Percentiles rank a stretch among this genome's conserved stretches.
These are phyloP conservation scores for Fusarium udum DNA, from an alignment of 2,329 filamentous ascomycete species.

Conservation along the genomic window DNA sequence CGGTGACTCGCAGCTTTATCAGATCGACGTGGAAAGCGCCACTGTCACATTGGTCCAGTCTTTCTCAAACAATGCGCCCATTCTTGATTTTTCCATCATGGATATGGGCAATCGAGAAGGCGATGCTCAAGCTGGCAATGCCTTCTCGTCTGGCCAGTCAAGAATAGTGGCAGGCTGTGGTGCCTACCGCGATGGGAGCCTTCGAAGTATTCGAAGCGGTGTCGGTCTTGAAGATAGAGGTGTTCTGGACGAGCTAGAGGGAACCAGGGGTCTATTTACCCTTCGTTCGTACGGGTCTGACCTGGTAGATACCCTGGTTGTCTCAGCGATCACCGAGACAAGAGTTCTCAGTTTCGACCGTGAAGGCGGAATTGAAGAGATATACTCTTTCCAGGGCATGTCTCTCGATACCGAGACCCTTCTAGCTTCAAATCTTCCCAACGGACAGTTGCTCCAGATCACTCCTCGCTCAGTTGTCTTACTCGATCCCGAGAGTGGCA, in stretches of 20 bases:
- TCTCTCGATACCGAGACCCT: slow-evolving; percentile 76
- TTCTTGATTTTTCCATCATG: slow-evolving; percentile 95
- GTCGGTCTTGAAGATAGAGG: slow-evolving; percentile 91
- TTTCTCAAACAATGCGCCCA: slow-evolving; percentile 80
- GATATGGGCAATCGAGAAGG: slow-evolving; percentile 89
- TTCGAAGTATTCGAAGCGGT: slow-evolving; percentile 91
- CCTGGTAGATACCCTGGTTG: slow-evolving; percentile 75
- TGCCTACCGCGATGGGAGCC: slow-evolving; percentile 85
- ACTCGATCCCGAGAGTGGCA: slow-evolving; percentile 66
- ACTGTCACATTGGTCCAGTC: slow-evolving; percentile 76
- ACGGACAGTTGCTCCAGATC: slow-evolving; percentile 77
- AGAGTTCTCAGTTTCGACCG: slow-evolving; percentile 80
- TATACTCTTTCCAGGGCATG: slow-evolving; percentile 79
- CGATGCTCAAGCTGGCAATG: slow-evolving; percentile 78
- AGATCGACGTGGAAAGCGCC: slow-evolving; percentile 56
- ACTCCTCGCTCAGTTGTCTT: slow-evolving; percentile 72
- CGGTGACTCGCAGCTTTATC: slow-evolving; percentile 87
- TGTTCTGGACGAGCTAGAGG: slow-evolving; percentile 79
- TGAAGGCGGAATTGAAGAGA: slow-evolving; percentile 84
- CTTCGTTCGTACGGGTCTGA: slow-evolving; percentile 62
- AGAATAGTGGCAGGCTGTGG: slow-evolving; percentile 93
- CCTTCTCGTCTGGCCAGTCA: slow-evolving; percentile 95
- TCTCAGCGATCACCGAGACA: slow-evolving; percentile 85
- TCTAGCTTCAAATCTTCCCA: slow-evolving; percentile 71
- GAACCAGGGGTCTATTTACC: slow-evolving; percentile 78